Conservation (phyloP, 768 basidiomycete genomes). For the Termitomyces titanicus region DNA sequence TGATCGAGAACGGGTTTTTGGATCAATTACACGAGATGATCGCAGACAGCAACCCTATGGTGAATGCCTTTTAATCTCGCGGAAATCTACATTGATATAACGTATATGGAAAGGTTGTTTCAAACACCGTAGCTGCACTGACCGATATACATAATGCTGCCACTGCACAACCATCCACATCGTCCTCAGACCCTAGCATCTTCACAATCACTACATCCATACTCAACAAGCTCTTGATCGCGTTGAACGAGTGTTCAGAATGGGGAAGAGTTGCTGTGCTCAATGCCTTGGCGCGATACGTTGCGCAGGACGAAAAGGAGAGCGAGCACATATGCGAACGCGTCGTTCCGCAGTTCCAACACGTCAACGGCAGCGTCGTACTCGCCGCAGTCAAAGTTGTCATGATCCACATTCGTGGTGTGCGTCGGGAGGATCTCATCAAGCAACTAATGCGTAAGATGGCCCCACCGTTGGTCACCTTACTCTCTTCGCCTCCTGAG, state of each 20-base stretch:
- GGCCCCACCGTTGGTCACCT: constrained; percentile 94
- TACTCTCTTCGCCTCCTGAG: constrained; percentile 94
- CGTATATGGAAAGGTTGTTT: constrained; percentile 72
- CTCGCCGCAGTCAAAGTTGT: constrained; percentile 97
- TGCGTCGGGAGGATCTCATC: constrained; percentile 77
- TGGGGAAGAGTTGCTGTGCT: constrained; percentile 97
- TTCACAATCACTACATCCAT: constrained; percentile 83
- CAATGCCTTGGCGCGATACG: constrained; percentile 81
- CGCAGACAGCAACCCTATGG: constrained; percentile 96
- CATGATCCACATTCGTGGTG: constrained; percentile 93
- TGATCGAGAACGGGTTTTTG: constrained; percentile 92
- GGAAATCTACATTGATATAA: neutral
- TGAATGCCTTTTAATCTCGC: constrained; percentile 23
- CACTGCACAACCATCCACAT: constrained; percentile 49
- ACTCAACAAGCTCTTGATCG: constrained; percentile 88
- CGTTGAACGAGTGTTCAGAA: constrained; percentile 96
- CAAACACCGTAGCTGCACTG: constrained; percentile 91
- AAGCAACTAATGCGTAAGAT: constrained; percentile 91
- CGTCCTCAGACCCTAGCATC: constrained; percentile 57
- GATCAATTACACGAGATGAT: constrained; percentile 90
- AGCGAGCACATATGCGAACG: constrained; percentile 99
- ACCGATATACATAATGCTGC: constrained; percentile 86
- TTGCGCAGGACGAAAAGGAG: constrained; percentile 85
- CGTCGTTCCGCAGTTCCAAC: constrained; percentile 97
- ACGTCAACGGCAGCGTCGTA: constrained; percentile 93